Conservation (phyloP, 2,329 filamentous ascomycete genomes). For the Ambrosiella cleistominuta region DNA sequence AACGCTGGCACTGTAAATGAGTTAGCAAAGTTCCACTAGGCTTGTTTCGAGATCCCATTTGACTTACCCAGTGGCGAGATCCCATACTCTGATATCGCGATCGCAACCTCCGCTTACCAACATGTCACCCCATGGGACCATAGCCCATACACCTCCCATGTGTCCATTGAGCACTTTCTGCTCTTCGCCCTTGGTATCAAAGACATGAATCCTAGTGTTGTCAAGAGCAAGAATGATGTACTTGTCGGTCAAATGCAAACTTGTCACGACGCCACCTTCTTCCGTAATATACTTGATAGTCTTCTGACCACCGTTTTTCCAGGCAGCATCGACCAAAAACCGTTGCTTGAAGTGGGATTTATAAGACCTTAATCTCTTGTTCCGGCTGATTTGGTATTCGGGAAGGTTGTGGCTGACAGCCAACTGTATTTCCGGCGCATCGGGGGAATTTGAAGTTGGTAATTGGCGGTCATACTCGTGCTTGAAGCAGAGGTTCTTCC, state of each 20-base stretch:
- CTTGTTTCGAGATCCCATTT: neutral
- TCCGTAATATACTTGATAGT: constrained; percentile 80
- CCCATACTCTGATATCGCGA: constrained; percentile 91
- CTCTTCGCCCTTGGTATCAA: constrained; percentile 76
- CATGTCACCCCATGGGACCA: constrained; percentile 94
- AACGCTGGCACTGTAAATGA: constrained; percentile 29
- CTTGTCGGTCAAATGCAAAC: constrained; percentile 78
- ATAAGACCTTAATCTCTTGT: constrained; percentile 60
- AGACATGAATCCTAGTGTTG: constrained; percentile 97
- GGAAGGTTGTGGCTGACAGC: constrained; percentile 17
- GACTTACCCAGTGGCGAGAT: constrained; percentile 73
- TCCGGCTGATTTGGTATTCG: constrained; percentile 14
- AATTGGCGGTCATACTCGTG: constrained; percentile 61
- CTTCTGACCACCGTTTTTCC: constrained; percentile 78
- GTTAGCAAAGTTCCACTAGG: neutral
- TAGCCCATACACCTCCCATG: constrained; percentile 98
- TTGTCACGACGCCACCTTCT: constrained; percentile 92
- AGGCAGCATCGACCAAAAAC: constrained; percentile 92
- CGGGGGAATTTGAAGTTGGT: constrained; percentile 26
- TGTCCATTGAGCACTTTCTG: constrained; percentile 84
- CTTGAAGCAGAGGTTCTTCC: constrained; percentile 94
- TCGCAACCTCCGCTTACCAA: constrained; percentile 94
- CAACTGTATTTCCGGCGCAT: neutral
- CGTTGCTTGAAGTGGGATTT: constrained; percentile 95
- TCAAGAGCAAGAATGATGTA: constrained; percentile 96